Base-by-base conservation (phyloP, 495 filamentous ascomycete genomes). In the Haplographium delicatum region DNA sequence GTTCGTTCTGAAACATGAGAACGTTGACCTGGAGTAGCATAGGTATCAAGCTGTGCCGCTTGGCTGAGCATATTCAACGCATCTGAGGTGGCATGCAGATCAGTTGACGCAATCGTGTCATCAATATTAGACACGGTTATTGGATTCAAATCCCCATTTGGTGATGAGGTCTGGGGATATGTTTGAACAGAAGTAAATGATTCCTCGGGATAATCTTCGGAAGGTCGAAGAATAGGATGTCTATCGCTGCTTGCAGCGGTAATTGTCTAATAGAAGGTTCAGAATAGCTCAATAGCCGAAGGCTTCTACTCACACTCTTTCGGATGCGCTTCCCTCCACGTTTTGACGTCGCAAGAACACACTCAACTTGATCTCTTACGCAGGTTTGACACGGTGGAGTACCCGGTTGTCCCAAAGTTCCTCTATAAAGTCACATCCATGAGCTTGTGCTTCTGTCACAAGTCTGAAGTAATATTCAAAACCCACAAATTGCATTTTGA, bases 401-500 rank as follows among this genome's bases (percentile, higher is more conserved):
- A 24, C 76, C 74, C 6, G 68, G 69, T 48, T 64, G 70, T 22
- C 72, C 74, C 47, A 66, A 66, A 44, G 63, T 65, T 38, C 74
- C 73, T 34, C 74, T 78, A 51, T 49, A n/a, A n/a, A n/a, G n/a
- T n/a, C n/a, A n/a, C 35, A 15, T 15, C 26, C 10, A 24, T 23
- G 13, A 38, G 43, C 41, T 42, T 30, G 25, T 30, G 30, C 39
- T 31, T 19, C 50, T 65, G 54, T 16, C 25, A 7, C 33, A 0
- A n/a, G 33, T 16, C 11, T 35, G 13, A 11, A 35, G 38, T 40
- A 51, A 51, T 44, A 15, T 41, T 20, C 39, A 20, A 3, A 16
- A 71, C 78, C 61, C 72, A 82, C 80, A 83, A 64, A 59, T 81
- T 77, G 63, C 80, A 83, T 54, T 76, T 75, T 1, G 74, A 76